A percentile compares a stretch with the other conserved stretches of the same genome.
These are phyloP conservation scores for Debaryomyces singareniensis DNA, from an alignment of 1,139 yeast genomes.

Conservation along the genomic window DNA sequence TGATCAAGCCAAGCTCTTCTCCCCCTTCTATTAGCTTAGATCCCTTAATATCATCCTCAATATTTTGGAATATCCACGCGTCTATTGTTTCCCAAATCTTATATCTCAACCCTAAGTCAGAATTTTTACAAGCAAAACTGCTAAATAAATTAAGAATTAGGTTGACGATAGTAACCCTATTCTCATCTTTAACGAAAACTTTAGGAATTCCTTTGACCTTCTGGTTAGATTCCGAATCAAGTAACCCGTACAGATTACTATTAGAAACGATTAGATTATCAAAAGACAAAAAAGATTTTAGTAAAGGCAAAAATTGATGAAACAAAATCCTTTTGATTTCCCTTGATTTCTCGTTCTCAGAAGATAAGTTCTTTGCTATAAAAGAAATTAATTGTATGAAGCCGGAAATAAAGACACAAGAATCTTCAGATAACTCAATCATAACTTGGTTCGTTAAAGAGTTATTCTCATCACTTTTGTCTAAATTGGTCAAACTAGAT, in stretches of 20 bases:
- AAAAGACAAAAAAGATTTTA: slow-evolving; percentile 32
- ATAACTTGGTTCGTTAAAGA: slow-evolving; percentile 16
- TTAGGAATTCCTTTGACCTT: slow-evolving; percentile 10
- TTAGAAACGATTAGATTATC: slow-evolving; percentile 25
- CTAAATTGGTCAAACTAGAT: slow-evolving; percentile 7
- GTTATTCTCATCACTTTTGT: slow-evolving; percentile 11
- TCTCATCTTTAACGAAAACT: slow-evolving; percentile 27
- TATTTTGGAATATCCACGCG: slow-evolving; percentile 57
- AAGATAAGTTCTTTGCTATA: slow-evolving; percentile 25
- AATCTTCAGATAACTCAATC: slow-evolving; percentile 72
- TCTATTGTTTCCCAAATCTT: slow-evolving; percentile 70
- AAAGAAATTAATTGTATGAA: slow-evolving; percentile 44
- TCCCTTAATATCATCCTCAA: slow-evolving; percentile 9
- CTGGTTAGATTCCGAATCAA: slow-evolving; percentile 8
- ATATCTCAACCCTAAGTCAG: slow-evolving; percentile 26
- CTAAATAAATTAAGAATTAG: slow-evolving; percentile 37
- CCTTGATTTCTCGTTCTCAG: slow-evolving; percentile 17
- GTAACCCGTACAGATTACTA: slow-evolving; percentile 7
- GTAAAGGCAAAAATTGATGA: slow-evolving; percentile 29
- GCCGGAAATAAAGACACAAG: slow-evolving; percentile 70
- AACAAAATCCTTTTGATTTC: slow-evolving; percentile 27
- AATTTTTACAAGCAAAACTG: slow-evolving; percentile 39
- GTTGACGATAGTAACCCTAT: slow-evolving; percentile 30
- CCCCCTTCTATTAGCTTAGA: not conserved
- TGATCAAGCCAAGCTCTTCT: no score